Evolutionary conservation across 1,139 yeast genomes (phyloP).

Genomic region (Candida glucosophila): DNA sequence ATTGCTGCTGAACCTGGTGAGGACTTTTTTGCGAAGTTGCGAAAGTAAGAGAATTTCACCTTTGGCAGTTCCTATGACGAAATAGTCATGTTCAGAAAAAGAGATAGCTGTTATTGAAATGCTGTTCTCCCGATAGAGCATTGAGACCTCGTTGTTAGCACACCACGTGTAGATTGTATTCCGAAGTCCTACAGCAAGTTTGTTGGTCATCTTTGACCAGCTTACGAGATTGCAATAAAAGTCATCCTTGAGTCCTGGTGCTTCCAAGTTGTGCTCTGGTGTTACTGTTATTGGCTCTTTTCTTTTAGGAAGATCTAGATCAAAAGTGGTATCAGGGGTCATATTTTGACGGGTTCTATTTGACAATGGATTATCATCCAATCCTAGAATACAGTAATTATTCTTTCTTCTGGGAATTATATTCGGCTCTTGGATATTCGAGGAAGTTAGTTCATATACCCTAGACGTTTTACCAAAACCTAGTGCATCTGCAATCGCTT

Average conservation of each 20-base stretch:
- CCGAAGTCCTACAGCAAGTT: slow-evolving; percentile 65
- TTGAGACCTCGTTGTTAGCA: slow-evolving; percentile 36
- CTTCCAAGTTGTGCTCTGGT: slow-evolving; percentile 36
- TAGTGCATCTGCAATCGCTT: slow-evolving; percentile 39
- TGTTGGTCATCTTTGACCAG: slow-evolving; percentile 52
- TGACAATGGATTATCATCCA: no score
- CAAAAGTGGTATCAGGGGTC: slow-evolving; percentile 6
- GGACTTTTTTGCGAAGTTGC: slow-evolving; percentile 8
- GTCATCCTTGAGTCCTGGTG: slow-evolving; percentile 71
- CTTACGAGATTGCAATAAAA: slow-evolving; percentile 72
- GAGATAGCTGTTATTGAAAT: slow-evolving; percentile 52
- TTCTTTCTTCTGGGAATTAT: slow-evolving; percentile 8
- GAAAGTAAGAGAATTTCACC: slow-evolving; percentile 20
- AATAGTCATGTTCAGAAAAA: slow-evolving; percentile 36
- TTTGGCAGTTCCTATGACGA: slow-evolving; percentile 45
- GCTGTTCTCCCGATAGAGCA: slow-evolving; percentile 13
- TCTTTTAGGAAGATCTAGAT: slow-evolving; percentile 4
- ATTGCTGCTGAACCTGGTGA: slow-evolving; percentile 5
- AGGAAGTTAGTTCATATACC: slow-evolving; percentile 24
- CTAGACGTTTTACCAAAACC: slow-evolving; percentile 25
- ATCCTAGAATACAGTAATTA: no score
- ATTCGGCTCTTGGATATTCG: slow-evolving; percentile 18
- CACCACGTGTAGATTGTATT: slow-evolving; percentile 61
- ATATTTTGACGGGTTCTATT: slow-evolving; percentile 5
- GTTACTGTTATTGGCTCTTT: slow-evolving; percentile 4